Evolutionary conservation across 1,139 yeast genomes (phyloP).

Genomic region (Blastobotrys arbuscula): DNA sequence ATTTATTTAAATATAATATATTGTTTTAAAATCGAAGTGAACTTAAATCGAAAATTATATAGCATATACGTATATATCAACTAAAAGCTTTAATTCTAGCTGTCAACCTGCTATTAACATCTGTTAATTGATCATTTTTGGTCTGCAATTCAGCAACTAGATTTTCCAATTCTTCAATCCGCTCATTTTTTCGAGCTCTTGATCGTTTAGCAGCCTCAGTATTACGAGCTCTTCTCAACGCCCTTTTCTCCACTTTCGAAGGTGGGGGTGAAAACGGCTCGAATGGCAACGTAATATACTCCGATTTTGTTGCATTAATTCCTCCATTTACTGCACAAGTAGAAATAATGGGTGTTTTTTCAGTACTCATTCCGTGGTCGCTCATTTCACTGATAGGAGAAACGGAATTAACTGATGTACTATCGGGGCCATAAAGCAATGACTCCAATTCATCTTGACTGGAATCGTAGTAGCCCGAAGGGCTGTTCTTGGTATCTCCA

Average conservation of each 20-base stretch:
- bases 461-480: not conserved
- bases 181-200: conserved; percentile 82
- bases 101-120: conserved; percentile 33
- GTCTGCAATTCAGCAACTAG: conserved; percentile 58
- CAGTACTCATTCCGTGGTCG: no score
- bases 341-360: no score
- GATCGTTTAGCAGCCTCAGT: conserved; percentile 95
- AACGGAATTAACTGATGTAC: not conserved
- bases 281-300: not conserved
- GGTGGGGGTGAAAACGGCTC: not conserved
- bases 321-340: no score
- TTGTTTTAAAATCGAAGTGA: no score
- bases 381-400: no score
- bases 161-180: conserved; percentile 74
- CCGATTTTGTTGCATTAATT: no score
- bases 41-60: not conserved
- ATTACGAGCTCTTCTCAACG: conserved; percentile 81
- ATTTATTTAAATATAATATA: not conserved
- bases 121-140: conserved; percentile 48
- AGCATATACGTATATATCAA: not conserved
- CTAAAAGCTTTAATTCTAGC: not conserved
- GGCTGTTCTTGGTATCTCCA: not conserved
- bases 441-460: not conserved
- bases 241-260: conserved; percentile 46
- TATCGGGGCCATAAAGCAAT: not conserved